Evolutionary conservation across 768 basidiomycete species (phyloP).

Genomic region (Mycena maculata): DNA sequence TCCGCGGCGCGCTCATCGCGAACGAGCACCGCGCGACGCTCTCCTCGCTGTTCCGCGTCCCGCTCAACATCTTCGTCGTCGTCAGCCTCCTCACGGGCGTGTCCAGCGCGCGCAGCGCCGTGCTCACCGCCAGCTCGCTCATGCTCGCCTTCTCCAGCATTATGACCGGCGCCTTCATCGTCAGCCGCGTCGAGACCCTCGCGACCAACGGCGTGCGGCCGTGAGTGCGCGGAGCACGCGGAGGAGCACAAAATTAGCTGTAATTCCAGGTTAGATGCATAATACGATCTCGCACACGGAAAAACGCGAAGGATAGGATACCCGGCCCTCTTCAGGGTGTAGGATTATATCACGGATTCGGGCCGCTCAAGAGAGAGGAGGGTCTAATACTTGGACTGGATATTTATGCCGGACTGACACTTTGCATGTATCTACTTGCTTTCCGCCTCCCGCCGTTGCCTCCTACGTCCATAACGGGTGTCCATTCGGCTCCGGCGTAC

Average conservation of each 20-base stretch:
- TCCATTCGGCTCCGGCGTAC: too few relatives aligned
- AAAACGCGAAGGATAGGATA: neutral
- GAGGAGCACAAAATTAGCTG: neutral
- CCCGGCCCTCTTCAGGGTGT: neutral
- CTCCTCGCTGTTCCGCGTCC: constrained; percentile 75
- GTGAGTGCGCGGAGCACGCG: neutral
- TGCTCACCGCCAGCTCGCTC: constrained; percentile 67
- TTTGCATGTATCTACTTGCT: too few relatives aligned
- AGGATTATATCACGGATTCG: too few relatives aligned
- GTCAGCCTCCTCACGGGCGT: constrained; percentile 50
- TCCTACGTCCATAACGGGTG: too few relatives aligned
- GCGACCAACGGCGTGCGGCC: constrained; percentile 2
- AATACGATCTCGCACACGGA: too few relatives aligned
- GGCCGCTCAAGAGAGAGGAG: too few relatives aligned
- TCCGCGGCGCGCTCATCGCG: constrained; percentile 72
- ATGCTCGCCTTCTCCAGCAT: constrained; percentile 70
- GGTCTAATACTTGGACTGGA: too few relatives aligned
- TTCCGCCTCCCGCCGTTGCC: too few relatives aligned
- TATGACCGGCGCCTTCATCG: constrained; percentile 64
- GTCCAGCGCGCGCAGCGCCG: constrained; percentile 41
- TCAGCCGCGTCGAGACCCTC: constrained; percentile 45
- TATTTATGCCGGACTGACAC: too few relatives aligned
- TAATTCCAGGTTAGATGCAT: neutral
- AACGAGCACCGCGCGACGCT: constrained; percentile 84
- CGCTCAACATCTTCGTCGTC: constrained; percentile 80